Conservation (phyloP, 129 eudicot species). For the Smallanthus sonchifolius region DNA sequence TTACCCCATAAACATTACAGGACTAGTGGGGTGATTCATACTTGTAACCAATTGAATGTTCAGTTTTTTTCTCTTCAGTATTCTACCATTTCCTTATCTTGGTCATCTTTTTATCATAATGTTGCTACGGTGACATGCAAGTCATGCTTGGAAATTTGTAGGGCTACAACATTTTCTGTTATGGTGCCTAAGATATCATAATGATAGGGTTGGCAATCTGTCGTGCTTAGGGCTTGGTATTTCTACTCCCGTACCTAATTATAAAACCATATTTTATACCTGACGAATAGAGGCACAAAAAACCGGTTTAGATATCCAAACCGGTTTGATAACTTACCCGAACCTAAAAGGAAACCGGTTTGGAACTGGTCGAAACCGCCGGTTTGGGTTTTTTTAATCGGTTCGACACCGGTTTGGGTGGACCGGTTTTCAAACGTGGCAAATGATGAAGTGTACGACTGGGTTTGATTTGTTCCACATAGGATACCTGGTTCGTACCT, state of each 20-base stretch:
- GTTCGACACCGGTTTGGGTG: too few species aligned
- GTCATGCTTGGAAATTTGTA: background rate
- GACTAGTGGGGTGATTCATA: conserved; percentile 29
- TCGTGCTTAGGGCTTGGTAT: background rate
- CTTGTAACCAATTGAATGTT: conserved; percentile 21
- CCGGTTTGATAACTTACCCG: too few species aligned
- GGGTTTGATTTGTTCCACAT: too few species aligned
- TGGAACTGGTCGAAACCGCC: too few species aligned
- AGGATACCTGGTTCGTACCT: too few species aligned
- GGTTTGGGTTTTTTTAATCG: too few species aligned
- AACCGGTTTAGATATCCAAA: too few species aligned
- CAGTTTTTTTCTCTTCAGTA: background rate
- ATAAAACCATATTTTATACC: too few species aligned
- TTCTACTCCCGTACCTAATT: background rate
- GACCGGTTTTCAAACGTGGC: too few species aligned
- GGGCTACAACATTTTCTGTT: background rate
- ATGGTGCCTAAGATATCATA: background rate
- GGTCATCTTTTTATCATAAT: background rate
- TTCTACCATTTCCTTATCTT: background rate
- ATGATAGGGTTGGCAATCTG: background rate
- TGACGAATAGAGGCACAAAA: too few species aligned
- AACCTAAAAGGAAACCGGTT: too few species aligned
- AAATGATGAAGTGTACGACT: too few species aligned
- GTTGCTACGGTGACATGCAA: background rate
- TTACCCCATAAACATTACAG: conserved; percentile 21